Evolutionary conservation across 1,284 basidiomycete species (phyloP).

Genomic region (Ceratobasidium sp.): DNA sequence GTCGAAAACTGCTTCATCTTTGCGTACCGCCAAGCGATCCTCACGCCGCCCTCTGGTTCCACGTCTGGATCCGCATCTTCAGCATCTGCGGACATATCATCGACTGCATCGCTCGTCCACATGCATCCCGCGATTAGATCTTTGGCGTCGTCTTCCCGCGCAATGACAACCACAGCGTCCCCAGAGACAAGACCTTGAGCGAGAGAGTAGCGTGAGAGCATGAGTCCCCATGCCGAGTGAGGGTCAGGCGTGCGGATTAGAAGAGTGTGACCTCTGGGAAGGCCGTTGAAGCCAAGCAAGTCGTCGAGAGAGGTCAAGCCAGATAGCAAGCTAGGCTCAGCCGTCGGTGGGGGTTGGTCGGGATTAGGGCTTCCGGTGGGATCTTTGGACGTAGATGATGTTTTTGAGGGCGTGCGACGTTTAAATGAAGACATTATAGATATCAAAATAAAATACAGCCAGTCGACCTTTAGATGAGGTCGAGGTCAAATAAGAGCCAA

Average conservation of each 20-base stretch:
- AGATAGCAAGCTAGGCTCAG: constrained; percentile 54
- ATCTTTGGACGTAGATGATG: neutral
- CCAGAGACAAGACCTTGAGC: constrained; percentile 84
- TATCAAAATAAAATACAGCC: neutral
- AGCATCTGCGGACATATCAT: constrained; percentile 35
- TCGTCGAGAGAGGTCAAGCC: constrained; percentile 97
- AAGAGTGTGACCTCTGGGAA: constrained; percentile 85
- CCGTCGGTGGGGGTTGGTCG: neutral
- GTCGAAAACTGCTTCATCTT: constrained; percentile 93
- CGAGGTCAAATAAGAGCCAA: neutral
- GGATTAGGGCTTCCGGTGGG: neutral
- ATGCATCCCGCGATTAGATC: constrained; percentile 78
- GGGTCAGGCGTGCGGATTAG: constrained; percentile 83
- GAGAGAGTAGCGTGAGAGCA: constrained; percentile 89
- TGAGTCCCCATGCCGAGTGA: constrained; percentile 87
- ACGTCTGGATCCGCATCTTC: constrained; percentile 54
- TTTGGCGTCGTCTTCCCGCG: constrained; percentile 63
- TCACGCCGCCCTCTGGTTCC: constrained; percentile 66
- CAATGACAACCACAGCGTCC: constrained; percentile 79
- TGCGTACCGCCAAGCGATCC: constrained; percentile 97
- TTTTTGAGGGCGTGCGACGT: constrained; percentile 28
- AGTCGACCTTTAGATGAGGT: neutral
- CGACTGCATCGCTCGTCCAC: constrained; percentile 67
- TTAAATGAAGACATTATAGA: constrained; percentile 44
- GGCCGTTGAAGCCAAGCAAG: constrained; percentile 86